Conservation (phyloP, 1,284 basidiomycete species). For the Sanghuangporus weigelae region DNA sequence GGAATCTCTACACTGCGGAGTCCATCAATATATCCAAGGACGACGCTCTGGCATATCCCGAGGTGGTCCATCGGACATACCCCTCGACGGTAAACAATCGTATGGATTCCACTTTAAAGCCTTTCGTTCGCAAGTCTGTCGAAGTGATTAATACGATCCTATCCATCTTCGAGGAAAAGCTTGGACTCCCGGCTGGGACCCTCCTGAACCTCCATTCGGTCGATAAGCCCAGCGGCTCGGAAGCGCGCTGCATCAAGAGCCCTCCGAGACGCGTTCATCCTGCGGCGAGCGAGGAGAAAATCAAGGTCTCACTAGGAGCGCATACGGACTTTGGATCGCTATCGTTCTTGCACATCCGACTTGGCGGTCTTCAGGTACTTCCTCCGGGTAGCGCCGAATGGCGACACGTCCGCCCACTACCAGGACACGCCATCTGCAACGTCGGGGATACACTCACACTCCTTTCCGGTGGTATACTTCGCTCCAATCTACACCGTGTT, state of each 20-base stretch:
- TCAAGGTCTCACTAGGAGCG: constrained; percentile 38
- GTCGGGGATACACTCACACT: constrained; percentile 53
- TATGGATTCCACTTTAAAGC: constrained; percentile 43
- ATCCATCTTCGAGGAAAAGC: constrained; percentile 47
- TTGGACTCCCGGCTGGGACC: constrained; percentile 49
- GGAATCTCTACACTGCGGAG: constrained; percentile 50
- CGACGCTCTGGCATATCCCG: constrained; percentile 54
- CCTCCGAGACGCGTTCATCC: not conserved
- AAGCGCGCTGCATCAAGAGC: constrained; percentile 52
- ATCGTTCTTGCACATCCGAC: constrained; percentile 62
- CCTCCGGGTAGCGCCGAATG: constrained; percentile 56
- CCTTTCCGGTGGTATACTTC: constrained; percentile 53
- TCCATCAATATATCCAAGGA: constrained; percentile 67
- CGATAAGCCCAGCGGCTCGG: constrained; percentile 49
- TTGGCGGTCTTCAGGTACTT: constrained; percentile 69
- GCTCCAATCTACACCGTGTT: constrained; percentile 51
- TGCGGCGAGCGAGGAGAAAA: constrained; percentile 19
- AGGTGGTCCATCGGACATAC: constrained; percentile 45
- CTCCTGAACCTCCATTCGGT: constrained; percentile 41
- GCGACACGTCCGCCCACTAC: constrained; percentile 64
- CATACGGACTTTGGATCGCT: constrained; percentile 45
- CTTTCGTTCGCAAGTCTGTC: constrained; percentile 54
- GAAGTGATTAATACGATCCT: constrained; percentile 51
- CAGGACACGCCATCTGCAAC: constrained; percentile 56
- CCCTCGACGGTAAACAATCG: constrained; percentile 45